Base-by-base conservation (phyloP, 2,329 filamentous ascomycete genomes). In the Fusarium luffae region DNA sequence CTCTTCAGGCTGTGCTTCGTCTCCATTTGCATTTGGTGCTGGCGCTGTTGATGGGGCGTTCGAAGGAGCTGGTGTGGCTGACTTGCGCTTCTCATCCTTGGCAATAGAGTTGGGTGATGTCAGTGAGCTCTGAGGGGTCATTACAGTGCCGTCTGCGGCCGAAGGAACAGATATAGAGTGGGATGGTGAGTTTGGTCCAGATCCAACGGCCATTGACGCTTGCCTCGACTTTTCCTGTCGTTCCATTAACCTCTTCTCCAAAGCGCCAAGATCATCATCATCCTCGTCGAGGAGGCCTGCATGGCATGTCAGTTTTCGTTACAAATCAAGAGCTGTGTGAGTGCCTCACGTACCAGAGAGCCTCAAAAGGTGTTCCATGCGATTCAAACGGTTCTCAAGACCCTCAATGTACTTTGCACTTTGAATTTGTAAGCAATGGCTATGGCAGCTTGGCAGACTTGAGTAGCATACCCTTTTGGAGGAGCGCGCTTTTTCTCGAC, bases 401-500 rank as follows among this genome's bases (percentile, higher is more conserved):
- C 94, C 94, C 80, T 98, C 95, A 73, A 98, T 98, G 78, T 99
- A 99, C 81, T 98, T 98, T 57, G 96, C 96, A 63, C 93, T 97
- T 67, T 3, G 42, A 19, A 54, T 34, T 44, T 59, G 68, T 79
- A 60, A 77, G 69, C 54, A 62, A 54, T 40, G 13, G 30, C 43
- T 34, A 54, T 43, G 30, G 23, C 32, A n/a, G 14, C 12, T 27
- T 25, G 16, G n/a, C 5, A 25, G 25, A 25, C 16, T 30, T 40
- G 37, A 50, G 32, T 37, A 52, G 23, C 55, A 87, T 86, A 97
- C 94, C 96, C 95, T 85, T 98, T 99, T 2, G 95, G 96, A 55
- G 96, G 95, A 79, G 92, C 96, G 63, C 96, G 89, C 86, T 99
- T 99, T 89, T 99, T 99, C 84, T 99, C 96, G 40, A 98, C 94